A percentile compares a stretch with the other conserved stretches of the same genome.
phyloP scores from a whole-genome alignment of 2,329 filamentous ascomycete genomes.

The Diaporthe ilicicola region DNA sequence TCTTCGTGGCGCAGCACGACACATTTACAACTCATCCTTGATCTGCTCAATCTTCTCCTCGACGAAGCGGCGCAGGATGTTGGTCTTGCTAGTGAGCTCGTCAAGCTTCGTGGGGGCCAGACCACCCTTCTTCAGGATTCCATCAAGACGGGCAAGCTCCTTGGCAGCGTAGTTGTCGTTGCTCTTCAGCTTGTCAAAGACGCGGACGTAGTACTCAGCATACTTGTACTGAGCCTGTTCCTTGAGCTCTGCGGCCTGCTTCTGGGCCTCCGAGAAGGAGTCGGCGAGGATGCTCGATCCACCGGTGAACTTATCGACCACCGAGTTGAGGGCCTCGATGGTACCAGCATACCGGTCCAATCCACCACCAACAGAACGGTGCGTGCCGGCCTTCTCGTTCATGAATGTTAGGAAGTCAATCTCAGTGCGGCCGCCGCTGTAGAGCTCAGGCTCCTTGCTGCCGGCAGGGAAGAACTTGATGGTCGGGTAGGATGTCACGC shows the following conservation, averaged over 20 bases:
- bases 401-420: conserved; percentile 80
- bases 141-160: conserved; percentile 82
- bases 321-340: conserved; percentile 77
- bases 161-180: conserved; percentile 84
- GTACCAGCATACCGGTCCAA: conserved; percentile 84
- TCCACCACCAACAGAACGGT: conserved; percentile 82
- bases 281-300: conserved; percentile 66
- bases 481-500: conserved; percentile 88
- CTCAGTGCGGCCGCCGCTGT: conserved; percentile 81
- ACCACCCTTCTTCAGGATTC: conserved; percentile 85
- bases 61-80: conserved; percentile 84
- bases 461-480: conserved; percentile 98
- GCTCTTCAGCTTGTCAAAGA: conserved; percentile 83
- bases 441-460: conserved; percentile 74
- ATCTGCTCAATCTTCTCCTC: conserved; percentile 61
- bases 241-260: conserved; percentile 72
- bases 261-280: conserved; percentile 75
- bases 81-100: conserved; percentile 85
- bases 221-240: conserved; percentile 75
- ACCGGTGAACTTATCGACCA: conserved; percentile 78
- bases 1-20: conserved; percentile 28
- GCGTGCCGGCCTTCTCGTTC: conserved; percentile 88
- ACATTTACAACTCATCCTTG: conserved; percentile 76
- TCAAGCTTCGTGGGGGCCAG: conserved; percentile 87
- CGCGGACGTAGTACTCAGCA: conserved; percentile 92